Evolutionary conservation across 371 early-diverging fungal species (phyloP), one percentile per base, ranked within the genome.

Genomic region (Mucor piriformis): DNA sequence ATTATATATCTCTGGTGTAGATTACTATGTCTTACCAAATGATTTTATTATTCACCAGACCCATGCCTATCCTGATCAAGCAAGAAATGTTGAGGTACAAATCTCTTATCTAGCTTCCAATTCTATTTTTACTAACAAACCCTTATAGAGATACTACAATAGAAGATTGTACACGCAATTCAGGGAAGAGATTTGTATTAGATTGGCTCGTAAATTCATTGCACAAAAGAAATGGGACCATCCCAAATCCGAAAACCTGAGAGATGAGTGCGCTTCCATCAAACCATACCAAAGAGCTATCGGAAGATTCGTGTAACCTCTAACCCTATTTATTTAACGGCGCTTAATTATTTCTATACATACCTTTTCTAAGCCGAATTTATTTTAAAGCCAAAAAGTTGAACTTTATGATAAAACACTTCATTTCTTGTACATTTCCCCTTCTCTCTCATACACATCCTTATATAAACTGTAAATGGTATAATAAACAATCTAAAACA

Each of bases 1-100:
- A 62, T 61, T 85, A 16, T 86, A 80, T 57, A 69, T 85, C 20
- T 82, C 84, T n/a, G 87, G 87, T 27, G 67, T 81, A 21, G 80
- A 84, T 44, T 84, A 78, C 46, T 78, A 78, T 57, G 84, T 84
- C 6, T 57, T 86, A 44, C 85, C 87, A 3, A 54, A 74, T 18
- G 85, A 85, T 56, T 86, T 81, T 66, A 73, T 85, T 46, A 74
- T 86, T 32, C 87, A 86, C 62, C 85, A 85, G 56, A 78, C 79
- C 2, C 87, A 86, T 57, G 82, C 76, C 23, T 86, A 86, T 46
- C 82, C 77, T 15, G 82, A 81, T 58, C 70, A 76, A 47, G 77
- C 76, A 49, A 74, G 87, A 43, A 68, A 74, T 35, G 64, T 73
- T 6, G 87, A 85, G 73, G 83, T 82, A 68, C 66, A 57, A 54